phyloP scores from a whole-genome alignment of 2,329 filamentous ascomycete genomes.

The Ceratocystis alfenasii region DNA sequence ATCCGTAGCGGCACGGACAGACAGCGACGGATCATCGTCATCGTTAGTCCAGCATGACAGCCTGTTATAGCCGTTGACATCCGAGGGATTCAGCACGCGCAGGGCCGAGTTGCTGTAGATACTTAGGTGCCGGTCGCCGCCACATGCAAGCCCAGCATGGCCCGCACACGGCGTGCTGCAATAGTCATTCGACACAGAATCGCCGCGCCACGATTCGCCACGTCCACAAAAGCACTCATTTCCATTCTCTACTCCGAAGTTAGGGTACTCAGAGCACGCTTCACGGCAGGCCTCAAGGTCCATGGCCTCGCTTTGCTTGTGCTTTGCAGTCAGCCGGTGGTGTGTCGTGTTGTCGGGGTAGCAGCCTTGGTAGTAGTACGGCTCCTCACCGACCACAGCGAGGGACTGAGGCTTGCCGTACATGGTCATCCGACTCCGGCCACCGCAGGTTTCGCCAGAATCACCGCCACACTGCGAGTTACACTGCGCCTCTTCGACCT shows the following conservation, averaged over 20 bases:
- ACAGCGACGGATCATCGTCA: not conserved
- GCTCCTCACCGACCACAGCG: not conserved
- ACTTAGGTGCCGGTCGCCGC: conserved; percentile 13
- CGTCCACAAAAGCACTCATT: conserved; percentile 9
- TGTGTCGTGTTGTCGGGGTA: not conserved
- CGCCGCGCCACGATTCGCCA: conserved; percentile 13
- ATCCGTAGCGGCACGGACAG: not conserved
- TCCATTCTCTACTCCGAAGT: conserved; percentile 16
- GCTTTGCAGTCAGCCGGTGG: not conserved
- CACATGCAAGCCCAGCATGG: conserved; percentile 6
- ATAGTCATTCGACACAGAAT: conserved; percentile 10
- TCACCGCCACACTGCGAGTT: conserved; percentile 12
- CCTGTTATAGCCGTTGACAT: conserved; percentile 17
- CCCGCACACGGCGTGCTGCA: conserved; percentile 18
- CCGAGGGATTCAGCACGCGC: conserved; percentile 9
- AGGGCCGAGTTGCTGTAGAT: conserved; percentile 14
- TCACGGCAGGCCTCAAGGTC: conserved; percentile 13
- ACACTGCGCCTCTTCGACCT: not conserved
- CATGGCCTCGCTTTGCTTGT: conserved; percentile 4
- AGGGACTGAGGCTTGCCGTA: conserved; percentile 15
- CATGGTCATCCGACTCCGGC: not conserved
- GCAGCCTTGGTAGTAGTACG: conserved; percentile 20
- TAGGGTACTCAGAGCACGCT: conserved; percentile 11
- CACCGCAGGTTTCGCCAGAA: conserved; percentile 12
- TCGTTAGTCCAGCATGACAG: conserved; percentile 19